Percentiles rank a stretch among this genome's conserved stretches.
Conservation (phyloP, 345 rosid genomes). For the Dipteronia sinensis region DNA sequence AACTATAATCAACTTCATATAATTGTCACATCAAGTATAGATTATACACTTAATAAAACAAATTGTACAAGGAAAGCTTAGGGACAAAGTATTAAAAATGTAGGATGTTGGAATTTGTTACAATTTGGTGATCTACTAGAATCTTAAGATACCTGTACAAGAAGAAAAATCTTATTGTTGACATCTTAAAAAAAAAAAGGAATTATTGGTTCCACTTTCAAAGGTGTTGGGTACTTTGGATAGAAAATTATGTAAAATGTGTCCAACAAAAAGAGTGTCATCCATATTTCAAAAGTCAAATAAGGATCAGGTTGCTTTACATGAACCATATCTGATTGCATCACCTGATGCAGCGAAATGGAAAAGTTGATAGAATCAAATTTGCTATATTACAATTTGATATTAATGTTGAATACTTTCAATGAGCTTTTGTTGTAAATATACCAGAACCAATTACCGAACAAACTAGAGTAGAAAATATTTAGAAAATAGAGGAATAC, state of each 20-base stretch:
- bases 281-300: slow-evolving; percentile 4
- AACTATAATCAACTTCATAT: slow-evolving; percentile 17
- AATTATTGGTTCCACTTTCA: slow-evolving; percentile 16
- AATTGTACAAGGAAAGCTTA: background rate
- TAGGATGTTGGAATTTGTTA: background rate
- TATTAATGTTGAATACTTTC: background rate
- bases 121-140: background rate
- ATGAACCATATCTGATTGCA: slow-evolving; percentile 9
- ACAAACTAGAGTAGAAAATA: too few species aligned
- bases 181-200: background rate
- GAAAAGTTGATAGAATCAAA: background rate
- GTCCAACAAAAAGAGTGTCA: background rate
- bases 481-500: too few species aligned
- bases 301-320: background rate
- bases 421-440: too few species aligned
- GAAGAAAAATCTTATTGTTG: background rate
- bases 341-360: background rate
- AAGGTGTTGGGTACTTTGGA: slow-evolving; percentile 11
- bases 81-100: background rate
- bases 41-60: background rate
- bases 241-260: background rate
- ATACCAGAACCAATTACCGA: too few species aligned
- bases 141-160: background rate
- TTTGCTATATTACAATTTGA: background rate
- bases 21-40: slow-evolving; percentile 27